These are phyloP conservation scores for Hyphopichia wangnamkhiaoensis DNA, from an alignment of 1,139 yeast genomes.

Conservation along the genomic window DNA sequence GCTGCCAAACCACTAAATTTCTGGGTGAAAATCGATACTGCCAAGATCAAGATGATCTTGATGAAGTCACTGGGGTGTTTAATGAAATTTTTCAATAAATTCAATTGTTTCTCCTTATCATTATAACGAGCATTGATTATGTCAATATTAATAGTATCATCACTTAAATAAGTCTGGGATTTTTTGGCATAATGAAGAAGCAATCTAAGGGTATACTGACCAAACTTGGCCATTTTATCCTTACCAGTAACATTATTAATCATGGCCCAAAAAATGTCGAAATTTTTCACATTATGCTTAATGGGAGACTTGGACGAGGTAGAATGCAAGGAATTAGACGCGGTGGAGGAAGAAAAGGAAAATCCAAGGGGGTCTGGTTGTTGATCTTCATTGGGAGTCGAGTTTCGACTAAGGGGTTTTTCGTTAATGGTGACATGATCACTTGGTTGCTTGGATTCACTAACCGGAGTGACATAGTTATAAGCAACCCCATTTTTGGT, in stretches of 20 bases:
- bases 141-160: constrained; percentile 31
- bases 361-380: not conserved
- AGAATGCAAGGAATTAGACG: not conserved
- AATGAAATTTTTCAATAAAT: constrained; percentile 37
- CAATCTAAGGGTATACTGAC: constrained; percentile 59
- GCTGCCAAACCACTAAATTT: constrained; percentile 47
- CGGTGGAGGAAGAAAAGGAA: not conserved
- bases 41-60: constrained; percentile 33
- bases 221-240: constrained; percentile 66
- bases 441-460: constrained; percentile 15
- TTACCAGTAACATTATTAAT: constrained; percentile 62
- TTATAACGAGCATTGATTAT: constrained; percentile 33
- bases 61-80: constrained; percentile 46
- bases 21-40: constrained; percentile 34
- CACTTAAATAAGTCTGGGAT: constrained; percentile 39
- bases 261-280: constrained; percentile 53
- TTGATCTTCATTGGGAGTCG: constrained; percentile 2
- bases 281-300: constrained; percentile 8
- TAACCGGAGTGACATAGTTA: constrained; percentile 26
- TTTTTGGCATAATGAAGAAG: constrained; percentile 50
- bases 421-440: constrained; percentile 13
- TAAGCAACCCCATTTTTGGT: constrained; percentile 11
- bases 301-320: not conserved
- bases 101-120: constrained; percentile 33
- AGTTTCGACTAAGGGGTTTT: constrained; percentile 11